These are phyloP conservation scores for Hypoxylon sp. DNA, from an alignment of 2,329 filamentous ascomycete genomes.

Conservation along the genomic window DNA sequence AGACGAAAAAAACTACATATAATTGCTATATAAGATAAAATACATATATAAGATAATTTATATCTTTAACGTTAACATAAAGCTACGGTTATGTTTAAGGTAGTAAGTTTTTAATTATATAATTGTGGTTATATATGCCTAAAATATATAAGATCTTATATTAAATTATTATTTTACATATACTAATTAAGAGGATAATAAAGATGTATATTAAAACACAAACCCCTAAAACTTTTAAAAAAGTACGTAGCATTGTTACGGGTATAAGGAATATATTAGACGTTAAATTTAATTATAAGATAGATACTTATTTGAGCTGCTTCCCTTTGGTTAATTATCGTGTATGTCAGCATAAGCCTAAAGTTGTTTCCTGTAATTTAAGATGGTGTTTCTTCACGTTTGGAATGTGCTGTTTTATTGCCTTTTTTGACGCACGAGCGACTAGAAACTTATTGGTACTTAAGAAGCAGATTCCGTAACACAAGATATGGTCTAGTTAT, in stretches of 20 bases:
- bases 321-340: not conserved
- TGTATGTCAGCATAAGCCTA: not conserved
- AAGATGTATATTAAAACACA: not conserved
- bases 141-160: not conserved
- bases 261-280: not conserved
- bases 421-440: not conserved
- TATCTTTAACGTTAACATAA: no score
- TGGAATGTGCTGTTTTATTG: conserved; percentile 20
- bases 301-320: conserved; percentile 3
- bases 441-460: not conserved
- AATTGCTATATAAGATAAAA: no score
- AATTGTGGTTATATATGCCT: not conserved
- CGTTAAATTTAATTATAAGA: conserved; percentile 3
- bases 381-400: not conserved
- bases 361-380: not conserved
- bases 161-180: not conserved
- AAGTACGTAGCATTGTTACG: not conserved
- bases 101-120: no score
- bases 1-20: no score
- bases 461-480: not conserved
- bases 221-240: not conserved
- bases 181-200: not conserved
- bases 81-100: no score
- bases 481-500: conserved; percentile 2
- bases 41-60: no score